Evolutionary conservation across 139 green algal species (phyloP).

Genomic region (Microglena sp.): DNA sequence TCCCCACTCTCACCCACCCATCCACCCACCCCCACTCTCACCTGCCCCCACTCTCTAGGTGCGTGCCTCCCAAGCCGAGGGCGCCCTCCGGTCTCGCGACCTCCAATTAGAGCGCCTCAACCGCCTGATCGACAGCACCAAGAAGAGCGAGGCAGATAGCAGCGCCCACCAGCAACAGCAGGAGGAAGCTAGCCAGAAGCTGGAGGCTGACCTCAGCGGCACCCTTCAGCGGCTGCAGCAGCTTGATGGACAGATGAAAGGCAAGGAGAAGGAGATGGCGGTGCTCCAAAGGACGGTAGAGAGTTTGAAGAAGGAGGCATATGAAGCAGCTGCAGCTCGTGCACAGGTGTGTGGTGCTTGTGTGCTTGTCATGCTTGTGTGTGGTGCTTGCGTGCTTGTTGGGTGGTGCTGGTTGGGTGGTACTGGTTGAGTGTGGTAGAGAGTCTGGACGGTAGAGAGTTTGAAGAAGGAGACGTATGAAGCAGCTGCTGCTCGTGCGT

Average conservation of each 20-base stretch:
- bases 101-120: slow-evolving; percentile 15
- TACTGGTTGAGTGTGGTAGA: no score
- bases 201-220: slow-evolving; percentile 7
- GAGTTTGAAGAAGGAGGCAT: not conserved
- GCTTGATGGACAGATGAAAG: slow-evolving; percentile 1
- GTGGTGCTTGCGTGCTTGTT: no score
- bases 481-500: not conserved
- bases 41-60: no score
- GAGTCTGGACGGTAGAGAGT: not conserved
- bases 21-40: no score
- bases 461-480: no score
- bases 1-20: no score
- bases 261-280: slow-evolving; percentile 20
- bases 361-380: no score
- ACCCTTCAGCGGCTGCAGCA: slow-evolving; percentile 1
- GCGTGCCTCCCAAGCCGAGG: slow-evolving; percentile 11
- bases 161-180: no score
- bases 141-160: no score
- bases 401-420: no score
- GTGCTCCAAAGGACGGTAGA: not conserved
- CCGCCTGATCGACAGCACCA: slow-evolving; percentile 6
- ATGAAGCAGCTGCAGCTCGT: not conserved
- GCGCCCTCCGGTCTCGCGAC: slow-evolving; percentile 11
- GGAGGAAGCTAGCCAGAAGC: slow-evolving; percentile 11
- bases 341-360: no score